A percentile compares a stretch with the other conserved stretches of the same genome.
Evolutionary conservation across 345 rosid genomes (phyloP).

Genomic region (Salix koriyanagi): DNA sequence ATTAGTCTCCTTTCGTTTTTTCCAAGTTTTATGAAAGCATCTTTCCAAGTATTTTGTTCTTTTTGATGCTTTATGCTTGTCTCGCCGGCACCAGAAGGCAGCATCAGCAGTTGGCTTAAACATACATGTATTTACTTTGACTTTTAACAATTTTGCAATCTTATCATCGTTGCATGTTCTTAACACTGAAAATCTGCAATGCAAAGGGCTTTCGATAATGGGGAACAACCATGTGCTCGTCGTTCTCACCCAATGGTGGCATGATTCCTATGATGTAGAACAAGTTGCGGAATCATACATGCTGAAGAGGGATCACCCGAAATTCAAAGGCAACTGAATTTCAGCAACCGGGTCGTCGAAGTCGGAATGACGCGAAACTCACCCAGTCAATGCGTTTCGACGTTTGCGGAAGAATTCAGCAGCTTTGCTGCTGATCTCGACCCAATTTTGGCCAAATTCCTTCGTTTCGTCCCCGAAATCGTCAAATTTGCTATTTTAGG

Average conservation of each 20-base stretch:
- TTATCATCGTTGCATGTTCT: conserved; percentile 56
- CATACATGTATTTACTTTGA: conserved; percentile 73
- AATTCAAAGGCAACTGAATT: too few species aligned
- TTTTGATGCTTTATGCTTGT: background rate
- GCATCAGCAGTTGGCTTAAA: conserved; percentile 66
- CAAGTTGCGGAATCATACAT: too few species aligned
- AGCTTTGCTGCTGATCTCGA: too few species aligned
- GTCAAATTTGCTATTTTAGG: too few species aligned
- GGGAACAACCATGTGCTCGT: conserved; percentile 69
- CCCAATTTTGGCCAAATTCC: too few species aligned
- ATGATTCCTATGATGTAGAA: conserved; percentile 39
- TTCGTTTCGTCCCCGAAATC: too few species aligned
- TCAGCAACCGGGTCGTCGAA: too few species aligned
- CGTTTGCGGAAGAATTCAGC: too few species aligned
- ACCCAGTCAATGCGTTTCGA: too few species aligned
- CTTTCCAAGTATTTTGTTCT: too few species aligned
- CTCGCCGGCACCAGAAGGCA: conserved; percentile 81
- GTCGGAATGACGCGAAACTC: too few species aligned
- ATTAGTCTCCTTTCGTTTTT: background rate
- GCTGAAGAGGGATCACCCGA: too few species aligned
- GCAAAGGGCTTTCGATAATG: conserved; percentile 55
- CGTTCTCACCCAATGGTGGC: conserved; percentile 90
- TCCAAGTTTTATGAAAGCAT: background rate
- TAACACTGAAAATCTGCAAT: conserved; percentile 46
- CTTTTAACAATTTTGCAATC: conserved; percentile 44